Conservation (phyloP, 306 rosid genomes). For the Cicer yamashitae region DNA sequence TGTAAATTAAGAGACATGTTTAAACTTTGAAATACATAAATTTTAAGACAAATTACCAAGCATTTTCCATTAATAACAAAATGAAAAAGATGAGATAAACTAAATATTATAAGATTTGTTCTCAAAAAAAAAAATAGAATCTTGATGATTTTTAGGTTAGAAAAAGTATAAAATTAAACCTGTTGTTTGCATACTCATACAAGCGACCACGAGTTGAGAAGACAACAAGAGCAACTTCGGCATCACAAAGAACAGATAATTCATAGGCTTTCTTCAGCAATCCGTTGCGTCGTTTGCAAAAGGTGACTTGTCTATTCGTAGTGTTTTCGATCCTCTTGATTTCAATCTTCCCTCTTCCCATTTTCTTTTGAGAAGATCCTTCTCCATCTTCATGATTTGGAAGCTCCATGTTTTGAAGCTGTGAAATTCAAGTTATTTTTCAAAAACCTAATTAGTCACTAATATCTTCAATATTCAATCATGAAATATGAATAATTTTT, state of each 20-base stretch:
- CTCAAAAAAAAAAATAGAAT: not conserved
- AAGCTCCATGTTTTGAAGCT: conserved; percentile 64
- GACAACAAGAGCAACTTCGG: conserved; percentile 92
- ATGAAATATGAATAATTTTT: not conserved
- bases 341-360: conserved; percentile 92
- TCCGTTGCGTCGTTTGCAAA: conserved; percentile 88
- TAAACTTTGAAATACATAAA: not conserved
- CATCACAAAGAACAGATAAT: conserved; percentile 86
- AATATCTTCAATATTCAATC: not conserved
- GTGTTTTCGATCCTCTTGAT: conserved; percentile 92
- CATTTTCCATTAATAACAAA: not conserved
- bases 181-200: conserved; percentile 91
- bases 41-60: not conserved
- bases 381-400: conserved; percentile 59
- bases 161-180: conserved; percentile 45
- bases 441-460: not conserved
- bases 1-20: not conserved
- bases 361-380: conserved; percentile 74
- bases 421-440: not conserved
- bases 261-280: conserved; percentile 92
- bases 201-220: conserved; percentile 92
- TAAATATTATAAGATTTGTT: conserved; percentile 16
- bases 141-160: conserved; percentile 4
- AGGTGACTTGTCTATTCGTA: conserved; percentile 86
- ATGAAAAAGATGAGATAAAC: not conserved